phyloP scores from a whole-genome alignment of 805 yeast genomes.

The Kodamaea kakaduensis region DNA sequence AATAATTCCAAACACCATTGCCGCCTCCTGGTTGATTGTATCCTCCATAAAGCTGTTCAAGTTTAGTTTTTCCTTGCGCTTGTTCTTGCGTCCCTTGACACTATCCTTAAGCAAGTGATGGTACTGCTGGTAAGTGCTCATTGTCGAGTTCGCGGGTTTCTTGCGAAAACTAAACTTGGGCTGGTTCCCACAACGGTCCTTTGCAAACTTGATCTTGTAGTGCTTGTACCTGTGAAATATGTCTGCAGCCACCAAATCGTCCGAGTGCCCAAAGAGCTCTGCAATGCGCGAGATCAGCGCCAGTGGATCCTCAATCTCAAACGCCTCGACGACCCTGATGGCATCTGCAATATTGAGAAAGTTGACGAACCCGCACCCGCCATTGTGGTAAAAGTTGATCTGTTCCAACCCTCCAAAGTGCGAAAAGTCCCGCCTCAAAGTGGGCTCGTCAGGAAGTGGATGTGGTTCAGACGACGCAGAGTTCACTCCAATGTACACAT shows the following conservation, averaged over 20 bases:
- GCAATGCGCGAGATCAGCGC: slow-evolving; percentile 38
- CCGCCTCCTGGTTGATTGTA: slow-evolving; percentile 38
- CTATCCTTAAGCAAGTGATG: slow-evolving; percentile 15
- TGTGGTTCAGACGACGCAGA: slow-evolving; percentile 16
- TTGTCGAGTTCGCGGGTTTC: slow-evolving; percentile 27
- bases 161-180: slow-evolving; percentile 50
- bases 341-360: slow-evolving; percentile 62
- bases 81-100: slow-evolving; percentile 8
- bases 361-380: slow-evolving; percentile 72
- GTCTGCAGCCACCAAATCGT: slow-evolving; percentile 23
- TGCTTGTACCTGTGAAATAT: slow-evolving; percentile 44
- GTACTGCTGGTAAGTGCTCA: slow-evolving; percentile 11
- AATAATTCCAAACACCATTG: slow-evolving; percentile 43
- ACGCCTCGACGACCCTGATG: slow-evolving; percentile 58
- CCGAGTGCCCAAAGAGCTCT: slow-evolving; percentile 46
- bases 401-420: slow-evolving; percentile 72
- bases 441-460: slow-evolving; percentile 38
- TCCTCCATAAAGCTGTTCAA: slow-evolving; percentile 15
- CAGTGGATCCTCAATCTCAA: slow-evolving; percentile 28
- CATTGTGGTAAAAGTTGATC: slow-evolving; percentile 64
- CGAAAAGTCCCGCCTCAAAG: slow-evolving; percentile 56
- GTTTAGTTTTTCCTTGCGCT: slow-evolving; percentile 5
- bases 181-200: slow-evolving; percentile 78
- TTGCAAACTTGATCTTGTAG: slow-evolving; percentile 65
- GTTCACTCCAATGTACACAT: slow-evolving; percentile 66